Conservation (phyloP, 805 yeast genomes). For the Hyphopichia homilentoma region DNA sequence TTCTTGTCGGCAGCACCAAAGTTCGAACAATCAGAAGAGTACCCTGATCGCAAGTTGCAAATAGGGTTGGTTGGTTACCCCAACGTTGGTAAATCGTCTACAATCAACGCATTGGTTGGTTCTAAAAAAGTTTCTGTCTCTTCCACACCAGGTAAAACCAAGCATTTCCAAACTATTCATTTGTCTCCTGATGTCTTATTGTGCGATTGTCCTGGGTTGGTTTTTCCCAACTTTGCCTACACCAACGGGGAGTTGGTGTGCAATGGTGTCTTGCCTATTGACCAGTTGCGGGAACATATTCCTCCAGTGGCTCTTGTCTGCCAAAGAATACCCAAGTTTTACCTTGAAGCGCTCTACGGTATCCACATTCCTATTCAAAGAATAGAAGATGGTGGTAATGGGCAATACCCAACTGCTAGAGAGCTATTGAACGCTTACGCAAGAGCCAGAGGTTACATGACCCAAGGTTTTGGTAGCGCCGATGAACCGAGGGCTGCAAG, state of each 20-base stretch:
- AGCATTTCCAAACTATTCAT: conserved; percentile 95
- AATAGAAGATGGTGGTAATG: conserved; percentile 83
- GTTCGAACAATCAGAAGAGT: conserved; percentile 51
- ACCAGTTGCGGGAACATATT: conserved; percentile 87
- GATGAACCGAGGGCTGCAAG: conserved; percentile 95
- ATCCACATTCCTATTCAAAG: conserved; percentile 77
- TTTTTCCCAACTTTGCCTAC: conserved; percentile 95
- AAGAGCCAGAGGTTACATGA: conserved; percentile 94
- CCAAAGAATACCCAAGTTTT: conserved; percentile 84
- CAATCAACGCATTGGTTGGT: conserved; percentile 94
- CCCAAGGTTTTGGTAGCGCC: conserved; percentile 95
- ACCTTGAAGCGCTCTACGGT: conserved; percentile 89
- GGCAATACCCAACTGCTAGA: conserved; percentile 76
- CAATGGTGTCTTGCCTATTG: conserved; percentile 98
- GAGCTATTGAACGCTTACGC: conserved; percentile 91
- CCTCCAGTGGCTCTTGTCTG: conserved; percentile 86
- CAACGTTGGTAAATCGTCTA: conserved; percentile 91
- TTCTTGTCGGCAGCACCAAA: conserved; percentile 78
- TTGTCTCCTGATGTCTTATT: conserved; percentile 77
- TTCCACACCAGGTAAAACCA: conserved; percentile 97
- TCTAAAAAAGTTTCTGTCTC: conserved; percentile 98
- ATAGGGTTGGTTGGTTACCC: conserved; percentile 98
- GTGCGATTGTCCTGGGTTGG: conserved; percentile 99
- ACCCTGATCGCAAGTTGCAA: conserved; percentile 61
- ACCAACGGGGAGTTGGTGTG: conserved; percentile 96